phyloP scores from a whole-genome alignment of 2,329 filamentous ascomycete genomes.

The Neocucurbitaria cava region DNA sequence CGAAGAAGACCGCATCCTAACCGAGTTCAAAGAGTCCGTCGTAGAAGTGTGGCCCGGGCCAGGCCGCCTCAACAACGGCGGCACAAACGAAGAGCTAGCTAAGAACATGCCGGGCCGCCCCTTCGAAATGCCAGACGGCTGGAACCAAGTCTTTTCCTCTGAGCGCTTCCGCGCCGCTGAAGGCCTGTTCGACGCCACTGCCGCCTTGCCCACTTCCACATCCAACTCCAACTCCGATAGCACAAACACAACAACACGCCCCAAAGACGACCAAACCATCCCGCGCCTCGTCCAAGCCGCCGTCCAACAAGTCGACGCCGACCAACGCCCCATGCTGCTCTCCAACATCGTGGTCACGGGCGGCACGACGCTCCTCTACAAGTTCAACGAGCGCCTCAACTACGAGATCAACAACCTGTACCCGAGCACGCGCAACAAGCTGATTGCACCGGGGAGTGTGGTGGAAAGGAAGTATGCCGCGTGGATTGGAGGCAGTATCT shows the following conservation, averaged over 20 bases:
- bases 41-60: conserved; percentile 92
- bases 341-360: conserved; percentile 93
- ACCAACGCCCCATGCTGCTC: conserved; percentile 82
- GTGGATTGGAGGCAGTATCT: conserved; percentile 96
- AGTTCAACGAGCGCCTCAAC: conserved; percentile 89
- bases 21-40: conserved; percentile 97
- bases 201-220: conserved; percentile 70
- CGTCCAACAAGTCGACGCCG: conserved; percentile 83
- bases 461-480: conserved; percentile 90
- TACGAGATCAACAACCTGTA: conserved; percentile 82
- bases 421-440: conserved; percentile 84
- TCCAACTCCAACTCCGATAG: too few relatives aligned
- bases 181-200: conserved; percentile 87
- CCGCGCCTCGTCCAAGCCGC: conserved; percentile 81
- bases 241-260: too few relatives aligned
- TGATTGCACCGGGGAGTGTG: conserved; percentile 84
- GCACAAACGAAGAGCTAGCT: conserved; percentile 75
- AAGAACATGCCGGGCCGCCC: conserved; percentile 78
- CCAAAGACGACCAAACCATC: conserved; percentile 78
- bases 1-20: conserved; percentile 90
- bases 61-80: conserved; percentile 63
- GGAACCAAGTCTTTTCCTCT: conserved; percentile 91
- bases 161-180: conserved; percentile 88
- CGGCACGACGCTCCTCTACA: conserved; percentile 83
- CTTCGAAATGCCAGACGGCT: conserved; percentile 97